Evolutionary conservation across 2,329 filamentous ascomycete species (phyloP).

Genomic region (Colletotrichum gloeosporioides): DNA sequence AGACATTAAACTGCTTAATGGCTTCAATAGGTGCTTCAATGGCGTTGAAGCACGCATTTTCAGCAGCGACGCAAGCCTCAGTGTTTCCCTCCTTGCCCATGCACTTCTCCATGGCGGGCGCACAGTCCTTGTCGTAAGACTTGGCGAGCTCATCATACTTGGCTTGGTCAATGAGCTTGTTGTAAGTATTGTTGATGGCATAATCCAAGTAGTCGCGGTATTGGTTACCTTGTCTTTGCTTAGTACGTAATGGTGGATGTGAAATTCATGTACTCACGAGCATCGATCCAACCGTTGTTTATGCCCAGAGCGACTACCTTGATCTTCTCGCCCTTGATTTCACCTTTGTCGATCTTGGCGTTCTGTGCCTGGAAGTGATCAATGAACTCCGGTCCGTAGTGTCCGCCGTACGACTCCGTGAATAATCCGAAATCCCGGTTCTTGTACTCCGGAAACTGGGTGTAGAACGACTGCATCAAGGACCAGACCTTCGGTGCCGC

Average conservation of each 20-base stretch:
- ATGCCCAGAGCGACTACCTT: constrained; percentile 60
- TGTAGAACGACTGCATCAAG: constrained; percentile 65
- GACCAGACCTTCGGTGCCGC: constrained; percentile 59
- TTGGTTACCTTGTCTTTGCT: constrained; percentile 27
- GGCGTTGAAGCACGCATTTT: constrained; percentile 29
- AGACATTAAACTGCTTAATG: constrained; percentile 45
- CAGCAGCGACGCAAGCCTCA: constrained; percentile 30
- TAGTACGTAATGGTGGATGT: too few species aligned
- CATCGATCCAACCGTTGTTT: constrained; percentile 62
- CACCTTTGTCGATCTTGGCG: constrained; percentile 49
- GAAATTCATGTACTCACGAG: not conserved
- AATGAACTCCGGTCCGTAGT: constrained; percentile 62
- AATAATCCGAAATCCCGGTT: constrained; percentile 62
- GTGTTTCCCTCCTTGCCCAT: constrained; percentile 23
- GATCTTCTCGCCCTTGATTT: constrained; percentile 45
- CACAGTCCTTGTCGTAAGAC: constrained; percentile 27
- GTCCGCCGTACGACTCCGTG: constrained; percentile 62
- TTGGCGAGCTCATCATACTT: constrained; percentile 9
- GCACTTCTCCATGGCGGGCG: constrained; percentile 25
- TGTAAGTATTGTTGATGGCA: constrained; percentile 48
- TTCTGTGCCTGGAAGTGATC: constrained; percentile 64
- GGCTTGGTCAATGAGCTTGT: constrained; percentile 26
- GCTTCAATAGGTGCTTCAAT: constrained; percentile 27
- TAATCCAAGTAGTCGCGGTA: constrained; percentile 49
- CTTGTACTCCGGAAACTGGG: constrained; percentile 67